Evolutionary conservation across 2,329 filamentous ascomycete genomes (phyloP).

Genomic region (Penicillium aurantiogriseum): DNA sequence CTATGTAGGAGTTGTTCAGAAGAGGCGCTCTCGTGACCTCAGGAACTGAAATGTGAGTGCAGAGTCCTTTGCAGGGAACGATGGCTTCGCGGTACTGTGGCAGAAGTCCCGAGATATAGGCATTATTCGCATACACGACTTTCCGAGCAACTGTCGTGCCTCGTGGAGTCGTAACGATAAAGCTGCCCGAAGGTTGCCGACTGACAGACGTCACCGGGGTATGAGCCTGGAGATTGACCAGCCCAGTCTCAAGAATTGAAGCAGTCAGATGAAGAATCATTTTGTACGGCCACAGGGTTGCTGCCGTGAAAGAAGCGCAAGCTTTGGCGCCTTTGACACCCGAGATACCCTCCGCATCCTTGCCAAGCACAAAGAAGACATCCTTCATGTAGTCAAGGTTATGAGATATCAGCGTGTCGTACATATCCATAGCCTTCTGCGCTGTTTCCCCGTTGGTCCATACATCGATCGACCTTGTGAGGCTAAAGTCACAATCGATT

Average conservation of each 20-base stretch:
- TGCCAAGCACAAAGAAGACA: constrained; percentile 26
- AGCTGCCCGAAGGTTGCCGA: constrained; percentile 51
- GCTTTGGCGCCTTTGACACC: constrained; percentile 43
- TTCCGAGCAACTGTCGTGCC: constrained; percentile 63
- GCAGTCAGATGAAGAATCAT: constrained; percentile 64
- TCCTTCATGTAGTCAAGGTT: constrained; percentile 35
- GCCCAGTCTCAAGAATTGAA: constrained; percentile 53
- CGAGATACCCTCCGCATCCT: constrained; percentile 37
- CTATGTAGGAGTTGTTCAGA: constrained; percentile 56
- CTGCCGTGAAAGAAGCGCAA: constrained; percentile 39
- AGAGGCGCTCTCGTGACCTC: constrained; percentile 30
- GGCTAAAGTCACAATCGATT: constrained; percentile 47
- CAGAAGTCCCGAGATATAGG: constrained; percentile 73
- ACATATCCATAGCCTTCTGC: constrained; percentile 27
- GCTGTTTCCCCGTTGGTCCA: constrained; percentile 38
- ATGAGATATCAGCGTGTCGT: constrained; percentile 31
- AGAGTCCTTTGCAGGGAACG: constrained; percentile 69
- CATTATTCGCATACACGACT: constrained; percentile 80
- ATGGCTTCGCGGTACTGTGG: constrained; percentile 70
- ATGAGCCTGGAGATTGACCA: constrained; percentile 54
- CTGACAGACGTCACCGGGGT: constrained; percentile 46
- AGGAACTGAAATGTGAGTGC: constrained; percentile 36
- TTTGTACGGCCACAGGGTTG: constrained; percentile 66
- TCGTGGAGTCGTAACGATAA: constrained; percentile 57
- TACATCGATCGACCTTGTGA: constrained; percentile 46